Evolutionary conservation across 495 filamentous ascomycete species (phyloP), one percentile per base, ranked within the genome.

Genomic region (Chaetomium tenue): DNA sequence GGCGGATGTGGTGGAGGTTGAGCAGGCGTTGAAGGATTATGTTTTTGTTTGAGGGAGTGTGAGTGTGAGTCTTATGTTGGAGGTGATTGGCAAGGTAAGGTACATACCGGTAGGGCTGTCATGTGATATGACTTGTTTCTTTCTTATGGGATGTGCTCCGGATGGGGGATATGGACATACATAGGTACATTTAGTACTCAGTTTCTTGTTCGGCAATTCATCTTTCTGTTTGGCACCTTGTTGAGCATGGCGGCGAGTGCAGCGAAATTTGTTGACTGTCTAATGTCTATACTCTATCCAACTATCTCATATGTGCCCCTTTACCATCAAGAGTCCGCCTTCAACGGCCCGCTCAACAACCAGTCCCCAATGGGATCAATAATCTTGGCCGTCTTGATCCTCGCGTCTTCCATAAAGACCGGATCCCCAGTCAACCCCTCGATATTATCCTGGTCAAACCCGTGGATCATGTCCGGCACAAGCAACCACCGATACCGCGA

Each of bases 391-490:
- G 65, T 70, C 69, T 80, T 78, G 50, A 68, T 61, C 61, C 58
- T 50, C 54, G 66, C 73, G 61, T 78, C 74, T 55, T 71, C 61
- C 47, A 72, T 26, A 5, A 59, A 46, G 40, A 66, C 71, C 30
- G 50, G 33, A 53, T 72, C 63, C 0, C 50, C 37, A 3, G 66
- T 58, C 8, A 71, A 8, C 8, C 12, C n/a, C 18, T 28, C 26
- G 11, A 70, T 62, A 1, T 12, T 20, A 9, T 67, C 55, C 51
- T 74, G 71, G 63, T 79, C 77, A 59, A 74, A 78, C 5, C 74
- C 77, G 58, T 79, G 77, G 1, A 78, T n/a, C 12, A 64, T 64
- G 61, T 80, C 76, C 4, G 78, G 76, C 25, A 79, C 69, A 20
- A 81, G 54, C 59, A 81, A 44, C 78, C 78, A 79, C 26, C 64